Evolutionary conservation across 176 grass and related monocot species (phyloP).

Genomic region (Cenchrus americanus): DNA sequence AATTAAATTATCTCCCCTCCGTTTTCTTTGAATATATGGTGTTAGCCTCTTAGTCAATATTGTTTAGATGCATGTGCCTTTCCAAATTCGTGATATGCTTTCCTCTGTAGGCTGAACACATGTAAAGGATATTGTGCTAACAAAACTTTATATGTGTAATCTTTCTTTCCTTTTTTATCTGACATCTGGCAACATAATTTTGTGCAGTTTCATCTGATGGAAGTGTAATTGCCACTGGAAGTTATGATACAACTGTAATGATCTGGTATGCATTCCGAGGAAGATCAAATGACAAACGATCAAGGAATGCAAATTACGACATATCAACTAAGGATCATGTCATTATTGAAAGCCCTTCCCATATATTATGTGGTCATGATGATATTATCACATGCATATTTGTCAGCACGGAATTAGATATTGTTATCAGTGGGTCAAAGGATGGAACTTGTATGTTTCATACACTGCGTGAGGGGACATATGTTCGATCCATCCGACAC

Average conservation of each 20-base stretch:
- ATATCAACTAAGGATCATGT: constrained; percentile 77
- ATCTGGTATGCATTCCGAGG: constrained; percentile 84
- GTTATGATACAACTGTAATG: constrained; percentile 96
- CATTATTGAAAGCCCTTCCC: constrained; percentile 78
- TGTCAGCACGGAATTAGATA: constrained; percentile 87
- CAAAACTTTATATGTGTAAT: constrained; percentile 19
- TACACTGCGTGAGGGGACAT: constrained; percentile 77
- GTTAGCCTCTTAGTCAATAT: background rate
- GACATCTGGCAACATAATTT: constrained; percentile 36
- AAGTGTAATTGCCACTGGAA: constrained; percentile 92
- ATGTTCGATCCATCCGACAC: constrained; percentile 84
- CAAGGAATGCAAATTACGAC: constrained; percentile 64
- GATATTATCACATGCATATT: constrained; percentile 99
- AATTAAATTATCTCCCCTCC: background rate
- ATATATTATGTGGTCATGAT: constrained; percentile 96
- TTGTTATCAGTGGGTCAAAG: constrained; percentile 97
- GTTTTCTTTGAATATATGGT: too few species aligned
- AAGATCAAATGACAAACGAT: constrained; percentile 68
- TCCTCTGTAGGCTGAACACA: background rate
- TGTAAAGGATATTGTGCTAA: background rate
- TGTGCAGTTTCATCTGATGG: constrained; percentile 82
- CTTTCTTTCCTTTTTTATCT: constrained; percentile 22
- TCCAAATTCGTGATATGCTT: background rate
- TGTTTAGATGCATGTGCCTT: background rate
- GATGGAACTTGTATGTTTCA: constrained; percentile 99